Evolutionary conservation across 768 basidiomycete species (phyloP), one percentile per base, ranked within the genome.

Genomic region (Mycena kentingensis): DNA sequence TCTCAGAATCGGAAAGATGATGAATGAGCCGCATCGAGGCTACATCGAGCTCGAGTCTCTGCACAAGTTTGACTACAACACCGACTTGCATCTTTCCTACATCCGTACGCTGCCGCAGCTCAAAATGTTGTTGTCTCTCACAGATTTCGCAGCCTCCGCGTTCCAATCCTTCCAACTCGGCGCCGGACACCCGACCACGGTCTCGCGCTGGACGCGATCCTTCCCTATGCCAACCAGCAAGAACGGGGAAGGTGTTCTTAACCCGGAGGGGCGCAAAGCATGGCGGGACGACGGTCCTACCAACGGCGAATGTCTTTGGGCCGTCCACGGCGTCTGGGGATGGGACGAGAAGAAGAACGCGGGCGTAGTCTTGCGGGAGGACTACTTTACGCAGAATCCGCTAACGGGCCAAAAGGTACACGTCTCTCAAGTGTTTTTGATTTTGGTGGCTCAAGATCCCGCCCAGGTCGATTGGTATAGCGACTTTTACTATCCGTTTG

Each of bases 21-120:
- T 96, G 79, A 97, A 98, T 60, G 94, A 97, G 69, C 94, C 94
- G 0, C 94, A 99, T 71, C 78, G 87, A 63, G 97, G 96, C 35
- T 98, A 96, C 67, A 85, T 96, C 53, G 81, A 87, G 47, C 73
- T 97, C 5, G 77, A 80, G 22, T 91, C 92, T 1, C 75, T 97
- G 38, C 86, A 97, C 60, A 74, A 77, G 10, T 98, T 92, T 71
- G 87, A 98, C 69, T 97, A 97, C 67, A 97, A 93, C 55, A 94
- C 93, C 2, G 94, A 98, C 63, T 81, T 99, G 13, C 95, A 97
- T 61, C 77, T 98, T 31, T 80, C 84, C 3, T 74, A 84, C 60
- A 78, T 88, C 57, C 88, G 90, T 86, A 6, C 4, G 13, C 11
- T 28, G 26, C 46, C 36, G 22, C 3, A 12, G 29, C 6, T n/a